These are phyloP conservation scores for Kickxella alabastrina DNA, from an alignment of 192 early-diverging fungal species.

Conservation along the genomic window DNA sequence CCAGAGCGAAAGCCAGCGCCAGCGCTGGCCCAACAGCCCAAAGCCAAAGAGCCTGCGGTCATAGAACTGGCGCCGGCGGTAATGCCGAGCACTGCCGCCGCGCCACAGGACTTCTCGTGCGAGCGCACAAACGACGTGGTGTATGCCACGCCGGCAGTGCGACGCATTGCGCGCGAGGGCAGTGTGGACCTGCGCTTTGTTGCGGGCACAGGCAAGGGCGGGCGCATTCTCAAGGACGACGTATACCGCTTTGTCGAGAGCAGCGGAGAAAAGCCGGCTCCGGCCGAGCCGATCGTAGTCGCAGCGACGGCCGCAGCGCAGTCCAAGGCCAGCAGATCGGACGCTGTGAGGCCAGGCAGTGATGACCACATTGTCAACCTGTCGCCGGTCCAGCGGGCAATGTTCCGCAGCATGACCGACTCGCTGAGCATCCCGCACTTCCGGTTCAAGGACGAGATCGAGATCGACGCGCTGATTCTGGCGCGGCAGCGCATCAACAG, in stretches of 20 bases:
- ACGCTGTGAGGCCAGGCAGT: slow-evolving; percentile 19
- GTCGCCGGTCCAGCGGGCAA: slow-evolving; percentile 86
- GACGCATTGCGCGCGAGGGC: slow-evolving; percentile 77
- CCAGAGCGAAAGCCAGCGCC: not conserved
- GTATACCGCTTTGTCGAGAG: slow-evolving; percentile 52
- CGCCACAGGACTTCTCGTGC: slow-evolving; percentile 16
- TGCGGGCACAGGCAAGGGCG: slow-evolving; percentile 75
- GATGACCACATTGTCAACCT: slow-evolving; percentile 65
- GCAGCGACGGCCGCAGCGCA: no score
- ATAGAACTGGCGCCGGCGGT: no score
- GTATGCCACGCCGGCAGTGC: slow-evolving; percentile 86
- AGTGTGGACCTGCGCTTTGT: slow-evolving; percentile 70
- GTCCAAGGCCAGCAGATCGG: slow-evolving; percentile 16
- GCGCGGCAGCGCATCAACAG: slow-evolving; percentile 67
- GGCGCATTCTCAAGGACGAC: slow-evolving; percentile 92
- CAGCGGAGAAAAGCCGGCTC: not conserved
- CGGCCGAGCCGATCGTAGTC: slow-evolving; percentile 10
- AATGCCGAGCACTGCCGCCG: not conserved
- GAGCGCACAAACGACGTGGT: slow-evolving; percentile 38
- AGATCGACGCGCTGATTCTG: slow-evolving; percentile 63
- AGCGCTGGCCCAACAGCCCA: no score
- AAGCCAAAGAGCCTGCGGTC: no score
- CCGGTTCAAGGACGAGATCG: slow-evolving; percentile 88
- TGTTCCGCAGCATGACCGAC: slow-evolving; percentile 95
- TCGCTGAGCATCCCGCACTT: slow-evolving; percentile 93